These are phyloP conservation scores for Protomyces inundatus DNA, from an alignment of 1,139 yeast species.

Conservation along the genomic window DNA sequence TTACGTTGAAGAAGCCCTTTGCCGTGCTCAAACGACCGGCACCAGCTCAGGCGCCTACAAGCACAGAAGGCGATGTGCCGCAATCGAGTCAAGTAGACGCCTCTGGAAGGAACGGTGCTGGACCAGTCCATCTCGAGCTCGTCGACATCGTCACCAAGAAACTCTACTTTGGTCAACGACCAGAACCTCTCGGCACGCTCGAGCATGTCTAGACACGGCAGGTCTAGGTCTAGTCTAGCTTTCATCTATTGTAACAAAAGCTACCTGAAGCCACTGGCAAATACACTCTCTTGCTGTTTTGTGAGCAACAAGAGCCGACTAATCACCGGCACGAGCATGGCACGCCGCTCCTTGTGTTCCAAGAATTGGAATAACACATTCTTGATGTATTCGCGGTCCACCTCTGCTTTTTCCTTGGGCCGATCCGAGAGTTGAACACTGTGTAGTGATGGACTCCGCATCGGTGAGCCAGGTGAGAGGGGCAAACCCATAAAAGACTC, in stretches of 20 bases:
- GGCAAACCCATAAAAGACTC: neutral
- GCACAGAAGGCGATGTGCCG: neutral
- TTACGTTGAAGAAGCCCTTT: conserved; percentile 23
- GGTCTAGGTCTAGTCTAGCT: neutral
- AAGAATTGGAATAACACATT: conserved; percentile 83
- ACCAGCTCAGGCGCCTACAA: neutral
- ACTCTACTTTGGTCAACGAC: conserved; percentile 23
- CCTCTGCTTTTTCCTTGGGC: conserved; percentile 19
- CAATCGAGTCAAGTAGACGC: neutral
- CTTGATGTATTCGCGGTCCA: conserved; percentile 51
- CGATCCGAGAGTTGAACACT: conserved; percentile 5
- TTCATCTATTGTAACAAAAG: neutral
- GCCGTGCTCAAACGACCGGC: conserved; percentile 18
- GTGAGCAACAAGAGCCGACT: conserved; percentile 61
- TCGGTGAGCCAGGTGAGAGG: conserved; percentile 2
- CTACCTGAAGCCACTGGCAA: conserved; percentile 7
- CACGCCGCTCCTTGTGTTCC: conserved; percentile 88
- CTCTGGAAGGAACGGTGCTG: neutral
- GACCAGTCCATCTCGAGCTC: conserved; percentile 12
- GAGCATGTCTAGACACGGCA: neutral
- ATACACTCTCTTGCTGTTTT: conserved; percentile 22
- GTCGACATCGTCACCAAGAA: conserved; percentile 27
- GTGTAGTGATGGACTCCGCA: conserved; percentile 6
- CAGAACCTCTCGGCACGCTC: conserved; percentile 24
- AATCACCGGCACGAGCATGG: conserved; percentile 75